Evolutionary conservation across 2,329 filamentous ascomycete species (phyloP), one percentile per base, ranked within the genome.

Genomic region (Annulohypoxylon truncatum): DNA sequence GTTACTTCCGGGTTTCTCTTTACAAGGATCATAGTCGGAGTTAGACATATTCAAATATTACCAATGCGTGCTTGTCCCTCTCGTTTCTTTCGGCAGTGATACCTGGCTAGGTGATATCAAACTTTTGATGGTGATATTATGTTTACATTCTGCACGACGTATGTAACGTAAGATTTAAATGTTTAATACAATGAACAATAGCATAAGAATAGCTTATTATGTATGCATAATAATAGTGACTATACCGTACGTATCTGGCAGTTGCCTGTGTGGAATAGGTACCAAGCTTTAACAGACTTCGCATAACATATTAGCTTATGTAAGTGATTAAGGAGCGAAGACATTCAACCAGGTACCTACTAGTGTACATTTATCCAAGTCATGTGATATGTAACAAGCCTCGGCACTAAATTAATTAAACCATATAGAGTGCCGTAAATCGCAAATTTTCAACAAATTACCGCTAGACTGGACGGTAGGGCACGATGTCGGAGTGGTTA

Each of bases 401-500:
- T 40, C 35, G 3, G 15, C 35, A 40, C 35, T 9, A 18, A 20
- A 9, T n/a, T 26, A 42, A 8, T 10, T 4, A 4, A 42, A 42
- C 15, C 13, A 40, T 31, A 55, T 33, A 56, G 9, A 5, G 15
- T 24, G 50, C 8, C 7, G 15, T 53, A 24, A 40, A 13, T n/a
- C 3, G 24, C 26, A 24, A 50, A 7, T 50, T 35, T 26, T 18
- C 26, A 28, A 29, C 13, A 9, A 12, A 50, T 8, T 13, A 3
- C n/a, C 5, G 3, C 10, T 22, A 18, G n/a, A 13, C 2, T 4
- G 18, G 47, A 57, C 7, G n/a, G 6, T 5, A 18, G 61, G 73
- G 68, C 68, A 73, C 70, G 67, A 67, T 75, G 73, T 67, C 73
- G 71, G 73, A 75, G 73, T 73, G 73, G 73, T 75, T 75, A 75